phyloP scores from a whole-genome alignment of 768 basidiomycete genomes.

The Amanita pseudoporphyria region DNA sequence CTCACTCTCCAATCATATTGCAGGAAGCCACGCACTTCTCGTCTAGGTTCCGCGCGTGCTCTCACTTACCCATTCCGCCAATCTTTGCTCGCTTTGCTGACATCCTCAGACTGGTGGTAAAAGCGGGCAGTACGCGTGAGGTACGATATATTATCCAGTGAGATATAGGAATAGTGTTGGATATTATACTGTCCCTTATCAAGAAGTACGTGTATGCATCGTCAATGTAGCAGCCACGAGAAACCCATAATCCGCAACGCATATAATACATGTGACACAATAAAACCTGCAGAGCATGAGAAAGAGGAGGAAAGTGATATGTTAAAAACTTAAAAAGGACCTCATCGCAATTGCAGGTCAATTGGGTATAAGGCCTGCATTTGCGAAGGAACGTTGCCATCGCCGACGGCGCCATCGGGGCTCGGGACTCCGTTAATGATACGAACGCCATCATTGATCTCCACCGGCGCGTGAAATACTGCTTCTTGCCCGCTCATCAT shows the following conservation, averaged over 20 bases:
- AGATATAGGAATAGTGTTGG: not conserved
- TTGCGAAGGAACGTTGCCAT: not conserved
- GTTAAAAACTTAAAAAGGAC: not conserved
- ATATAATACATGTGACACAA: constrained; percentile 1
- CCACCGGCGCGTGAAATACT: too few relatives aligned
- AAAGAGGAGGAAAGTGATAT: not conserved
- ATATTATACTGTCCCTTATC: not conserved
- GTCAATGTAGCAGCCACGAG: not conserved
- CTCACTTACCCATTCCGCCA: not conserved
- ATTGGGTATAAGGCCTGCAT: not conserved
- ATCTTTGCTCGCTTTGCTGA: too few relatives aligned
- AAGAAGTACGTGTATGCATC: not conserved
- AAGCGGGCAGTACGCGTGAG: too few relatives aligned
- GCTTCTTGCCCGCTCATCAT: not conserved
- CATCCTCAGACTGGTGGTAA: too few relatives aligned
- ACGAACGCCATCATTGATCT: not conserved
- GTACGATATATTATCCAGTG: not conserved
- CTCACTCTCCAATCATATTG: not conserved
- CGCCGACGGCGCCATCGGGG: not conserved
- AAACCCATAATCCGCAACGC: not conserved
- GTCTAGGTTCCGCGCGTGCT: not conserved
- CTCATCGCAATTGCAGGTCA: not conserved
- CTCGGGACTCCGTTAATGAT: not conserved
- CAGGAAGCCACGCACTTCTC: not conserved
- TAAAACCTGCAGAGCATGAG: not conserved